Conservation (phyloP, 2,329 filamentous ascomycete genomes). For the Cordyceps cateniannulata region DNA sequence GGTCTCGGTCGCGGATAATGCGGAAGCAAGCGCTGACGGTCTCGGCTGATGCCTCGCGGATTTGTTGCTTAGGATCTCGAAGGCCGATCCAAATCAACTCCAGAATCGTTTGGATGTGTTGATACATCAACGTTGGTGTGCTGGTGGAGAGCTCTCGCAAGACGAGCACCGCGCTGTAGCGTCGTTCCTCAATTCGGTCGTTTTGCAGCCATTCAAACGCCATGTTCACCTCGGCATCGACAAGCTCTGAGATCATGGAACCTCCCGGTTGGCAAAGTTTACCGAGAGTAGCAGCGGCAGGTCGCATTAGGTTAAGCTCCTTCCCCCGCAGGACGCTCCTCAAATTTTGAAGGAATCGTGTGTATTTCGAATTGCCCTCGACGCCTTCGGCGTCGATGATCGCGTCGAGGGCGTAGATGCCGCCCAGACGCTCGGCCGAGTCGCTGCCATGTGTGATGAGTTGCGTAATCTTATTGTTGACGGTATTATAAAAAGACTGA, state of each 20-base stretch:
- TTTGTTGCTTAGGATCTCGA: constrained; percentile 82
- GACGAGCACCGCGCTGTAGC: constrained; percentile 88
- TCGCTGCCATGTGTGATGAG: constrained; percentile 82
- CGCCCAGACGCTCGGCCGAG: constrained; percentile 81
- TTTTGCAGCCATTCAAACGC: constrained; percentile 96
- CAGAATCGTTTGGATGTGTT: constrained; percentile 90
- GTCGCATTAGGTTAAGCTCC: constrained; percentile 84
- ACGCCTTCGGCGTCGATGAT: constrained; percentile 96
- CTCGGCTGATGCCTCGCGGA: constrained; percentile 85
- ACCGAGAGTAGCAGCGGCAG: constrained; percentile 81
- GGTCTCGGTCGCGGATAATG: constrained; percentile 89
- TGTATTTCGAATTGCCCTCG: constrained; percentile 88
- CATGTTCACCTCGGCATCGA: constrained; percentile 94
- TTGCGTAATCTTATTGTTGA: constrained; percentile 51
- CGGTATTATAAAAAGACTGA: constrained; percentile 46
- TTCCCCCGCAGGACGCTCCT: constrained; percentile 83
- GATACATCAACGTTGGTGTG: constrained; percentile 91
- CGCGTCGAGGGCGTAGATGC: constrained; percentile 84
- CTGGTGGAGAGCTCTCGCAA: constrained; percentile 86
- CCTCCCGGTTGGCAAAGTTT: constrained; percentile 88
- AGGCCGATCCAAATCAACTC: constrained; percentile 95
- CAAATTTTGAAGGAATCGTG: constrained; percentile 86
- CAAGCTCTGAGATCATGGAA: constrained; percentile 87
- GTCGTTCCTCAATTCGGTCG: constrained; percentile 84
- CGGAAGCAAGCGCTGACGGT: constrained; percentile 93